Evolutionary conservation across 163 green algal genomes (phyloP), one percentile per base, ranked within the genome.

Genomic region (Prototheca cutis): DNA sequence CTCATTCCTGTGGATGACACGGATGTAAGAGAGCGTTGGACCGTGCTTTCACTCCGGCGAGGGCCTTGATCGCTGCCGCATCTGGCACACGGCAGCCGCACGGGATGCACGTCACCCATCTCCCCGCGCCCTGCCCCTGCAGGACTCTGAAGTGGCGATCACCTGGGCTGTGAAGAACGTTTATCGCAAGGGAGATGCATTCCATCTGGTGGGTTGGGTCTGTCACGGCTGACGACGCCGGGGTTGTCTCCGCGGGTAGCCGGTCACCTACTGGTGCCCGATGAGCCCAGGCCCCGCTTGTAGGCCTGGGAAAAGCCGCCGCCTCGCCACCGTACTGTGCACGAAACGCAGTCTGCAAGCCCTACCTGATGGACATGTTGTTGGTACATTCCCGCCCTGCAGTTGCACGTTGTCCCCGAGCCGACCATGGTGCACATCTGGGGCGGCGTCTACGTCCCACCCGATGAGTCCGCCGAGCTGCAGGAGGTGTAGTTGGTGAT

Each of bases 361-460:
- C 61, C 4, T n/a, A n/a, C n/a, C n/a, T n/a, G n/a, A n/a, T n/a
- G n/a, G n/a, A n/a, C n/a, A n/a, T n/a, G n/a, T n/a, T n/a, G n/a
- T n/a, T n/a, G n/a, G n/a, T n/a, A n/a, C n/a, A n/a, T n/a, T n/a
- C n/a, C n/a, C n/a, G n/a, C n/a, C n/a, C 36, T 13, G 36, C 42
- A 51, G 42, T 25, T 76, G n/a, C 62, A 76, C 24, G 62, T 76
- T 8, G 48, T 76, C n/a, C 68, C 62, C 23, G 68, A 71, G 57
- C 68, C 62, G 3, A 56, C 66, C 21, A 76, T 76, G 68, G 19
- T 76, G 31, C 68, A 76, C 48, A 33, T 76, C 7, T 76, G 68
- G 68, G 62, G 62, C 0, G 68, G 68, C 3, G 19, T 61, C 6
- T 76, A 71, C 53, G 49, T 76, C 3, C 68, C 68, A 2, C 62